phyloP scores from a whole-genome alignment of 2,329 filamentous ascomycete species.

The Acephala macrosclerotiorum region DNA sequence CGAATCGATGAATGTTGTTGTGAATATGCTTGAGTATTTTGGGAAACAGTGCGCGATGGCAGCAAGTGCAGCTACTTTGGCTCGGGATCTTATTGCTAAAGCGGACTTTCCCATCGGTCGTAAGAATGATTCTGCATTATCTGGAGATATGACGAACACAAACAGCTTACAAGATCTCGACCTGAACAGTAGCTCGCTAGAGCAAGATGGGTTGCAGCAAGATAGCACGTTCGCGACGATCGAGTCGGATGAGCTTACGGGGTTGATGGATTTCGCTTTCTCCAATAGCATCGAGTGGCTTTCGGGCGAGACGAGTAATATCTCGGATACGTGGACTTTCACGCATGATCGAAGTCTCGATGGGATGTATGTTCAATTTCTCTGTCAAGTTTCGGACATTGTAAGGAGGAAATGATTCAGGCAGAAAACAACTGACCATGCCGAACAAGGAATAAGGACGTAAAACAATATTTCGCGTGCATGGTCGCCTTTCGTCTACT shows the following conservation, averaged over 20 bases:
- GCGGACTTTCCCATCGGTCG: conserved; percentile 35
- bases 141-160: neutral
- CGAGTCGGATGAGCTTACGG: neutral
- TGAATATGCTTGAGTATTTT: conserved; percentile 48
- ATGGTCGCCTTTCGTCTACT: too few relatives aligned
- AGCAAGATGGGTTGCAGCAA: neutral
- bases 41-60: conserved; percentile 46
- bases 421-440: neutral
- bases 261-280: neutral
- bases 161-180: neutral
- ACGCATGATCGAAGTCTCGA: neutral
- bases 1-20: conserved; percentile 42
- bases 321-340: neutral
- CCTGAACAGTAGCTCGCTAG: neutral
- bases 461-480: too few relatives aligned
- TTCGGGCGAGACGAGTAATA: neutral
- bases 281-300: neutral
- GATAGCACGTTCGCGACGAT: neutral
- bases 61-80: conserved; percentile 44
- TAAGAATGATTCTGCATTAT: neutral
- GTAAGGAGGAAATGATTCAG: neutral
- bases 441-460: too few relatives aligned
- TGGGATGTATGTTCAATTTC: neutral
- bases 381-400: neutral
- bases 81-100: conserved; percentile 43